Evolutionary conservation across 1,284 basidiomycete genomes (phyloP), one percentile per base, ranked within the genome.

Genomic region (Boletellus deceptivus): DNA sequence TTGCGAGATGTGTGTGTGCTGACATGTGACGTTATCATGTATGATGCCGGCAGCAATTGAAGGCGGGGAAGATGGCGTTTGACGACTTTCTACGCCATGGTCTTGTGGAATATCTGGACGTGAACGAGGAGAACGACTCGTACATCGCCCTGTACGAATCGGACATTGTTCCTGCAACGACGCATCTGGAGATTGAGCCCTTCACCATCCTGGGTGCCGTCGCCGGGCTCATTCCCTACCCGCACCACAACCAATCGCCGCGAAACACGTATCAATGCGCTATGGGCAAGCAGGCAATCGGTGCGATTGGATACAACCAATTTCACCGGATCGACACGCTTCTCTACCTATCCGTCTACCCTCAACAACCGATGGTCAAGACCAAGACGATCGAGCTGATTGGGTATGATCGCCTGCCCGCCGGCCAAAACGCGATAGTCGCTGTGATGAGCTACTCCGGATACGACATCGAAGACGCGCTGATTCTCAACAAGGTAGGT

Each of bases 221-320:
- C 38, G 97, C 97, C 6, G 97, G 98, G 35, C 81, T 99, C 18
- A 99, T 99, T 64, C 97, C 97, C 9, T 99, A 99, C 67, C 97
- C 98, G 1, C 97, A 99, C 68, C 97, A 99, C 72, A 99, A 99
- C 67, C 98, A 99, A 69, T 98, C 95, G 3, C 97, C 98, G 5
- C 86, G 97, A 50, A 98, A 99, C 67, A 99, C 97, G 2, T 99
- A 99, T 68, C 95, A 99, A 75, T 99, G 97, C 67, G 97, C 97
- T 47, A 99, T 99, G 97, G 97, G 97, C 56, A 99, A 99, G 75
- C 97, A 99, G 76, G 97, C 97, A 0, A 98, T 99, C 56, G 97
- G 97, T n/a, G 95, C 94, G 3, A 99, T 99, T 59, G 96, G 87
- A 0, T 98, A 96, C 74, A 99, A 99, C 70, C 97, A 99, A 70